Evolutionary conservation across 2,329 filamentous ascomycete genomes (phyloP).

Genomic region (Ceratocystiopsis minuta): DNA sequence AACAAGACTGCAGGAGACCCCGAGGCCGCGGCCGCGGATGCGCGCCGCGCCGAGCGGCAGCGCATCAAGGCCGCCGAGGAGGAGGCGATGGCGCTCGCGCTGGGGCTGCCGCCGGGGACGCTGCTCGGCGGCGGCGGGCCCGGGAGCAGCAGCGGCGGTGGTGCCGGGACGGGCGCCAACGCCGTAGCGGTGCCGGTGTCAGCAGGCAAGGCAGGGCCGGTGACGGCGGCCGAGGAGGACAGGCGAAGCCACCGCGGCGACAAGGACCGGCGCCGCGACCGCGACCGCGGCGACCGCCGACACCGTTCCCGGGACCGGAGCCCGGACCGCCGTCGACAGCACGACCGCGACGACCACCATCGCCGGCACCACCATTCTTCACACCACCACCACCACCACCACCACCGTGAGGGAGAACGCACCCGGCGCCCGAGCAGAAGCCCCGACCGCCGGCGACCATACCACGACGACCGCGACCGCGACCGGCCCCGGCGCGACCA

Average conservation of each 20-base stretch:
- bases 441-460: slow-evolving; percentile 6
- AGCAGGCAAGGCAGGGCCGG: neutral
- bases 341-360: slow-evolving; percentile 10
- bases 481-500: slow-evolving; percentile 1
- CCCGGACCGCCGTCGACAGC: neutral
- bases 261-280: slow-evolving; percentile 16
- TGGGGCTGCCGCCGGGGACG: slow-evolving; percentile 43
- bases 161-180: slow-evolving; percentile 44
- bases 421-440: neutral
- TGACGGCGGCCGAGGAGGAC: neutral
- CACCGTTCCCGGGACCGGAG: neutral
- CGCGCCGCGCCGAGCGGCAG: slow-evolving; percentile 59
- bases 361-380: neutral
- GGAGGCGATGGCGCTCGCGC: slow-evolving; percentile 66
- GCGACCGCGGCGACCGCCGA: slow-evolving; percentile 6
- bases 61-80: slow-evolving; percentile 82
- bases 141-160: slow-evolving; percentile 28
- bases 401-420: neutral
- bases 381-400: neutral
- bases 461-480: slow-evolving; percentile 9
- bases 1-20: slow-evolving; percentile 35
- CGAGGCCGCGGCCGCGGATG: slow-evolving; percentile 37
- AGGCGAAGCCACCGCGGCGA: slow-evolving; percentile 28
- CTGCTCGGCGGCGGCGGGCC: slow-evolving; percentile 14
- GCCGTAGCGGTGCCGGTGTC: slow-evolving; percentile 26